A percentile compares a stretch with the other conserved stretches of the same genome.
Conservation (phyloP, 129 eudicot species). For the Artemisia tridentata region DNA sequence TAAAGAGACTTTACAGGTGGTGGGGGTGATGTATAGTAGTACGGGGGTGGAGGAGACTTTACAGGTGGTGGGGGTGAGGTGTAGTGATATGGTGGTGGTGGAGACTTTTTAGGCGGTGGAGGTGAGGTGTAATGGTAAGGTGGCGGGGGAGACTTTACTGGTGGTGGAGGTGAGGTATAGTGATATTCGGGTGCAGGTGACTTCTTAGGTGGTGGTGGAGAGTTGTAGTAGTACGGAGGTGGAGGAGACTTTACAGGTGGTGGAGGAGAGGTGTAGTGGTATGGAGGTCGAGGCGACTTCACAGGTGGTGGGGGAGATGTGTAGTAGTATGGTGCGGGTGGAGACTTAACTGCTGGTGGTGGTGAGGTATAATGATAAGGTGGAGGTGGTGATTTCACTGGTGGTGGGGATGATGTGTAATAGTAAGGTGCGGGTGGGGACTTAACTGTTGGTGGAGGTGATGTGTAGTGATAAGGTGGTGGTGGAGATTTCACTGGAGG, state of each 20-base stretch:
- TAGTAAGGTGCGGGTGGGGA: conserved; percentile 24
- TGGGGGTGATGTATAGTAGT: conserved; percentile 26
- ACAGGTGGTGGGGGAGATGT: conserved; percentile 18
- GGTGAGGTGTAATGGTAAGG: conserved; percentile 21
- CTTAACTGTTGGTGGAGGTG: conserved; percentile 24
- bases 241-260: conserved; percentile 16
- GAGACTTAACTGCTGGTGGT: neutral
- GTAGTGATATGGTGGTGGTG: conserved; percentile 36
- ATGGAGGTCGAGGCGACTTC: conserved; percentile 3
- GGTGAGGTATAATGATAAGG: conserved; percentile 24
- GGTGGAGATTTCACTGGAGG: conserved; percentile 31
- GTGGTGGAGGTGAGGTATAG: conserved; percentile 32
- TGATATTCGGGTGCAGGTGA: conserved; percentile 22
- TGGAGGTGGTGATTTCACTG: neutral
- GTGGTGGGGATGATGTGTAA: conserved; percentile 35
- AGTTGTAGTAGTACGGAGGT: conserved; percentile 7
- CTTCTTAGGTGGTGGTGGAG: conserved; percentile 19
- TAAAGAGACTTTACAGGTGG: conserved; percentile 14
- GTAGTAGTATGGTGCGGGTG: conserved; percentile 20
- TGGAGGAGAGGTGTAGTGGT: conserved; percentile 21
- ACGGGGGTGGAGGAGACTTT: conserved; percentile 24
- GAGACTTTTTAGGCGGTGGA: conserved; percentile 19
- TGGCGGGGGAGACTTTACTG: conserved; percentile 1
- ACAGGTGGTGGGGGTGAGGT: conserved; percentile 31
- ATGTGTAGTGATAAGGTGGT: conserved; percentile 25